Evolutionary conservation across 495 filamentous ascomycete species (phyloP).

Genomic region (Aspergillus bertholletiae): DNA sequence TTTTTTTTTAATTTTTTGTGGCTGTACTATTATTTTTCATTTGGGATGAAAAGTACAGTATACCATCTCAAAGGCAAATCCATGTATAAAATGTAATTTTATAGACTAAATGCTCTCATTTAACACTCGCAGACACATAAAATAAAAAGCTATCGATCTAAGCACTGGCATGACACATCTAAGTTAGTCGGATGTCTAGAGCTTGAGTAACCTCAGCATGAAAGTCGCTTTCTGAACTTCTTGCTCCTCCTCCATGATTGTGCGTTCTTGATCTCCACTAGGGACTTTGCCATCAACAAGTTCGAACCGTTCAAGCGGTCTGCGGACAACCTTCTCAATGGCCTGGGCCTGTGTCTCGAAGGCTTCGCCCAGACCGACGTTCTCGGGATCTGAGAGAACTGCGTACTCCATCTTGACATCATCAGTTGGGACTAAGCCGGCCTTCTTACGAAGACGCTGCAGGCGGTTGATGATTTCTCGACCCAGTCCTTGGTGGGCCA

Average conservation of each 20-base stretch:
- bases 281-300: slow-evolving; percentile 59
- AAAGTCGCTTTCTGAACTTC: slow-evolving; percentile 87
- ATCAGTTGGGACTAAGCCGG: slow-evolving; percentile 74
- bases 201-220: slow-evolving; percentile 74
- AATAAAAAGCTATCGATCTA: background rate
- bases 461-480: slow-evolving; percentile 82
- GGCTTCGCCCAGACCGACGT: slow-evolving; percentile 66
- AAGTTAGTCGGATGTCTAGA: slow-evolving; percentile 42
- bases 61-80: background rate
- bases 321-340: slow-evolving; percentile 77
- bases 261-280: slow-evolving; percentile 50
- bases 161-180: background rate
- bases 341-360: slow-evolving; percentile 64
- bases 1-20: too few species aligned
- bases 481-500: slow-evolving; percentile 71
- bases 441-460: slow-evolving; percentile 78
- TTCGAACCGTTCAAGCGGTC: slow-evolving; percentile 73
- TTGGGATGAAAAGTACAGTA: background rate
- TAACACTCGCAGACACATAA: background rate
- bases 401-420: slow-evolving; percentile 84
- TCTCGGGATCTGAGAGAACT: slow-evolving; percentile 71
- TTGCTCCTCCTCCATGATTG: slow-evolving; percentile 83
- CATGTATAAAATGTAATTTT: background rate
- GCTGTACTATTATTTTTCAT: too few species aligned
- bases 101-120: slow-evolving; percentile 1